Evolutionary conservation across 2,329 filamentous ascomycete species (phyloP), one percentile per base, ranked within the genome.

Genomic region (Claviceps digitariae): DNA sequence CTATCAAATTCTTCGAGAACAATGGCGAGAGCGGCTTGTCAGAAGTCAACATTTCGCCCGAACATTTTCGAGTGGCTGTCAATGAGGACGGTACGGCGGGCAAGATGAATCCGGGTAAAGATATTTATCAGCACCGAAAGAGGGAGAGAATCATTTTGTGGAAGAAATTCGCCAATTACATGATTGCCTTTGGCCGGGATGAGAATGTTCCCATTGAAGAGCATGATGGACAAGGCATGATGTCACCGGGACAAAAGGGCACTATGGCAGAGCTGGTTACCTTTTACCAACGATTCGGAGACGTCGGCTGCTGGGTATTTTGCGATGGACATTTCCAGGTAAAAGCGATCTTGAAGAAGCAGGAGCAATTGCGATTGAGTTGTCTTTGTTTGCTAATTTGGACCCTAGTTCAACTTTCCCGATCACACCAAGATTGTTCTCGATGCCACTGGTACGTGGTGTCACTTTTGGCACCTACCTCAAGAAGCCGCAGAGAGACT

Each of bases 391-490:
- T 31, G 17, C n/a, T 29, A 12, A 17, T 17, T 6, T 38, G 25
- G 20, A 4, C 29, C 8, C 15, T 54, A 89, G 79, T 87, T 91
- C 69, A 91, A 93, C 69, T 93, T 93, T 66, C 87, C 87, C 2
- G 87, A 93, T 60, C 87, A 93, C 66, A 91, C 87, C 55, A 93
- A 93, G 69, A 79, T 93, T 52, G 84, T 91, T 13, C 71, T 93
- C 27, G 87, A 88, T 54, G 72, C 83, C 1, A 79, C 84, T 31
- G 87, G 85, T n/a, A 81, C 77, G 1, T 85, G 82, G 75, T 84
- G 86, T 59, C 84, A 87, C 64, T 88, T 90, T 64, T 86, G 86
- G 71, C 84, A 87, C 62, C 78, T 90, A 21, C 81, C 85, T 0
- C 72, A 81, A n/a, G 80, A 85, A 55, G 86, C 86, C 1, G 82